Evolutionary conservation across 1,284 basidiomycete species (phyloP), one percentile per base, ranked within the genome.

Genomic region (Tetrapyrgos nigripes): DNA sequence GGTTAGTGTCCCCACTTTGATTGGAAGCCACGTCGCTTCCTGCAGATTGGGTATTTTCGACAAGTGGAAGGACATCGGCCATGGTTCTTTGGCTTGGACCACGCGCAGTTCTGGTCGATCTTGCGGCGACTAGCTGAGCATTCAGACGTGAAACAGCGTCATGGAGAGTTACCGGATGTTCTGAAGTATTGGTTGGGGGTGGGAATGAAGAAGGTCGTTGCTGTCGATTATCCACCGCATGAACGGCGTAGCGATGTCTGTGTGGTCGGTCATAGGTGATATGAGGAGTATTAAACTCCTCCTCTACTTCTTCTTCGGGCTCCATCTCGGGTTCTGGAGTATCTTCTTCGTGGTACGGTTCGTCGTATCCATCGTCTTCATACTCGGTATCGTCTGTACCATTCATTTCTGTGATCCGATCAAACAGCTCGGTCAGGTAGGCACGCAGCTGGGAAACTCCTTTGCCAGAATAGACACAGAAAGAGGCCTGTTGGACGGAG

Each of bases 391-490:
- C 88, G 67, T 89, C 87, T 45, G 87, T 86, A 13, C 83, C 83
- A 63, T 85, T 86, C 76, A 83, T 79, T 65, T 90, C 88, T 5
- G 85, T 89, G 66, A 92, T 88, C 61, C 84, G 83, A 64, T 87
- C 87, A 68, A 88, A 91, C 17, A 89, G 73, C 60, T 88, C 88
- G 10, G 83, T 87, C 40, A 98, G 78, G 71, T 89, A 96, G 24
- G 86, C 79, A 40, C 97, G 85, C 29, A 99, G 82, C 55, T 95
- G 89, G 21, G 84, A 79, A 1, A 99, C 93, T 4, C 97, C 96
- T 64, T 91, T 91, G 37, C 95, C 95, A 4, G 95, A 97, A 76
- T 95, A 99, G 11, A 99, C 97, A 73, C 97, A 99, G 72, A 99
- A 99, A 2, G 94, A 88, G n/a, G 87, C 81, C 50, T 94, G 88